Evolutionary conservation across 2,329 filamentous ascomycete species (phyloP), one percentile per base, ranked within the genome.

Genomic region (Parastagonospora nodorum): DNA sequence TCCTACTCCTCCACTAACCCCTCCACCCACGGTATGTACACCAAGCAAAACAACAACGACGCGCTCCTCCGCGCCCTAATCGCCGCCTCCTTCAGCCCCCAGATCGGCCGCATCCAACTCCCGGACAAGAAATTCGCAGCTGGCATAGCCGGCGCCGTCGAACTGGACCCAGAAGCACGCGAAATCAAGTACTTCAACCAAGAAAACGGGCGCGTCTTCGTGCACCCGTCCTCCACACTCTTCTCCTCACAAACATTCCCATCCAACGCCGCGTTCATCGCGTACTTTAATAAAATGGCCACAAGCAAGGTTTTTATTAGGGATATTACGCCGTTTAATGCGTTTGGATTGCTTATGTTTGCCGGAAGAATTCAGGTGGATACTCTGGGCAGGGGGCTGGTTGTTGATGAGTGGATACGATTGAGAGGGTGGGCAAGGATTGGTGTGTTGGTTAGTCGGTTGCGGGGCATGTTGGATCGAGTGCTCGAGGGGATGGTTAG

Each of bases 71-170:
- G 79, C 27, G 77, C 78, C 4, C 67, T 81, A 12, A 73, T 80
- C 8, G 80, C 80, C 2, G 80, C 75, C 11, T 74, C 80, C 2
- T 81, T 83, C 72, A 78, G 78, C 35, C 94, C 94, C 0, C 93
- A 97, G 74, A 86, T 97, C 58, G 92, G 92, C 11, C 86, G 92
- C 45, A 96, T 99, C 68, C 88, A 92, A 58, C 90, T 97, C 61
- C 94, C 94, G 0, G 91, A 96, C 75, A 96, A 96, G 78, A 97
- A 97, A 74, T 99, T 95, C 73, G 89, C 90, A 10, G 86, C 87
- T 31, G 91, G 90, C 2, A 84, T 95, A 57, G 90, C 90, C 1
- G 94, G 94, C 7, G 90, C 94, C 0, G 90, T 97, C 1, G 93
- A 94, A 71, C 81, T 97, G 6, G 94, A 99, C 68, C 93, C 93